These are phyloP conservation scores for Saccharomyces mikatae DNA, from an alignment of 805 yeast species.

Conservation along the genomic window DNA sequence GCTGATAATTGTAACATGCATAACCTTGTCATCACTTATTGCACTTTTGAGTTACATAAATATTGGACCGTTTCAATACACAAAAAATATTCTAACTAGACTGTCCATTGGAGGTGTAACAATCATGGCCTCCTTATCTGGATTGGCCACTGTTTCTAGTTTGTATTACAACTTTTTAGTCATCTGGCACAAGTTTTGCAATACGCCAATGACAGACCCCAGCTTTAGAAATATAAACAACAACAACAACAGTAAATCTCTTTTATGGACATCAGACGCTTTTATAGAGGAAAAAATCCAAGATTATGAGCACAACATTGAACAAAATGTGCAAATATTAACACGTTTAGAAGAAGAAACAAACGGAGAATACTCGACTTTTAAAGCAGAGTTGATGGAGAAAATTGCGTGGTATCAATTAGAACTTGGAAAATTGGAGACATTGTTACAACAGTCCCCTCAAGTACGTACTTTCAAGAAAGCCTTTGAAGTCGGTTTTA, in stretches of 20 bases:
- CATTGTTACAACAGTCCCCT: conserved; percentile 11
- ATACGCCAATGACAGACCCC: not conserved
- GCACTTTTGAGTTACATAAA: conserved; percentile 10
- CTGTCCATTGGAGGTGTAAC: conserved; percentile 29
- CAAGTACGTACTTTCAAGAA: conserved; percentile 11
- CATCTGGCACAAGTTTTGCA: conserved; percentile 8
- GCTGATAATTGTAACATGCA: conserved; percentile 16
- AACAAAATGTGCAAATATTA: conserved; percentile 12
- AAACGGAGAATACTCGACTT: conserved; percentile 6
- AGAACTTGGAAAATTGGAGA: conserved; percentile 18
- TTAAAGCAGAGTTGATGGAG: conserved; percentile 18
- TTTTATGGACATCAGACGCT: conserved; percentile 22
- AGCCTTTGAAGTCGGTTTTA: conserved; percentile 19
- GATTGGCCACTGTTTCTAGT: conserved; percentile 29
- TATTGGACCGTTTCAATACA: conserved; percentile 26
- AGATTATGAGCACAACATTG: conserved; percentile 15
- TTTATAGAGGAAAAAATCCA: conserved; percentile 12
- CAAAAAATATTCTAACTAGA: conserved; percentile 26
- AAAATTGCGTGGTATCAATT: conserved; percentile 22
- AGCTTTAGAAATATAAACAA: conserved; percentile 1
- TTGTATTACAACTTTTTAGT: conserved; percentile 20
- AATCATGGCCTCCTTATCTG: conserved; percentile 27
- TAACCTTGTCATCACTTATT: conserved; percentile 9
- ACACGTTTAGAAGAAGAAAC: conserved; percentile 12
- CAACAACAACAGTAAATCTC: conserved; percentile 10